These are phyloP conservation scores for Penicillium olsonii DNA, from an alignment of 2,329 filamentous ascomycete species.

Conservation along the genomic window DNA sequence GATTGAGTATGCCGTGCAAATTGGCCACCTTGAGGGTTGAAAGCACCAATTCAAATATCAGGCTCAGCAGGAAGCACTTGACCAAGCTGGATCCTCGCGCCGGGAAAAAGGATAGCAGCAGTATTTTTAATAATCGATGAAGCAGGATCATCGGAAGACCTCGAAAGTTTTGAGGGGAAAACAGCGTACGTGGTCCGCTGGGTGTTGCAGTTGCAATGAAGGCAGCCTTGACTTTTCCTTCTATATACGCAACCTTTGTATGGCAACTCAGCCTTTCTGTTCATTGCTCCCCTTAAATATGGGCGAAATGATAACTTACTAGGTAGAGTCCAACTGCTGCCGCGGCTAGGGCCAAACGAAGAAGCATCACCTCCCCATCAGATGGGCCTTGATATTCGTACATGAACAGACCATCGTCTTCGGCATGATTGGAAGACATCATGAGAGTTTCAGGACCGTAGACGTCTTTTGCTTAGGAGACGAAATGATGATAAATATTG, in stretches of 20 bases:
- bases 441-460: too few relatives aligned
- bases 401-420: not conserved
- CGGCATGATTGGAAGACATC: not conserved
- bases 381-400: not conserved
- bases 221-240: not conserved
- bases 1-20: not conserved
- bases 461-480: too few relatives aligned
- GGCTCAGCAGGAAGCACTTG: not conserved
- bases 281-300: not conserved
- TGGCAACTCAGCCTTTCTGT: not conserved
- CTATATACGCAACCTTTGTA: not conserved
- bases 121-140: conserved; percentile 1
- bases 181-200: not conserved
- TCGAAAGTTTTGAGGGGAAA: not conserved
- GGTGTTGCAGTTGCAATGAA: not conserved
- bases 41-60: conserved; percentile 1
- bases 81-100: not conserved
- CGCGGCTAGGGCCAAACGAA: not conserved
- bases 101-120: not conserved
- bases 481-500: too few relatives aligned
- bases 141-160: conserved; percentile 2
- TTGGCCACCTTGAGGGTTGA: conserved; percentile 5
- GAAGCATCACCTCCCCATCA: not conserved
- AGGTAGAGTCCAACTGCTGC: not conserved
- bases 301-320: not conserved